phyloP scores from a whole-genome alignment of 78 protist genomes.

The Emiliania huxleyi region DNA sequence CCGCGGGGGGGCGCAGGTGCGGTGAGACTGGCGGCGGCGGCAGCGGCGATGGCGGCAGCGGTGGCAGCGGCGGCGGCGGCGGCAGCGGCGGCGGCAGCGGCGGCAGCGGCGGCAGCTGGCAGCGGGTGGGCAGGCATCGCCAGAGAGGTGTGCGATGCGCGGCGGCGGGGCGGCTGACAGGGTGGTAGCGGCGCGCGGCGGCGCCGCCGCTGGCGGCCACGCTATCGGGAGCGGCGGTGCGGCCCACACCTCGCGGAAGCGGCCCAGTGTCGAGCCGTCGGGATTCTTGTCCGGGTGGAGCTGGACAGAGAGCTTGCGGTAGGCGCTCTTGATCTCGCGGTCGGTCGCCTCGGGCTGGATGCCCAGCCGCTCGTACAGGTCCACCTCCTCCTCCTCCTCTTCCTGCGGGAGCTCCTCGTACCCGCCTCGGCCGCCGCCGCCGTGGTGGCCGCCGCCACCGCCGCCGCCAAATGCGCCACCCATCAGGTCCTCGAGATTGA shows the following conservation, averaged over 20 bases:
- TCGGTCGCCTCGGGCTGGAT: slow-evolving; percentile 64
- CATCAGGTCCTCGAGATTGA: slow-evolving; percentile 10
- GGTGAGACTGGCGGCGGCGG: too few species aligned
- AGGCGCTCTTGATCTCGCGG: slow-evolving; percentile 75
- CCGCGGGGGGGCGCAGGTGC: too few species aligned
- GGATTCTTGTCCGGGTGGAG: slow-evolving; percentile 87
- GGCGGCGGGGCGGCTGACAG: too few species aligned
- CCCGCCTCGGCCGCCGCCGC: neutral
- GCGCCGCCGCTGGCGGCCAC: too few species aligned
- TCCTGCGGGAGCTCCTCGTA: neutral
- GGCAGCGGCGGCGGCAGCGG: too few species aligned
- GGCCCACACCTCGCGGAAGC: neutral
- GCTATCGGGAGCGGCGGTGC: too few species aligned
- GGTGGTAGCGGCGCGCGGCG: too few species aligned
- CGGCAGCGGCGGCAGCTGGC: too few species aligned
- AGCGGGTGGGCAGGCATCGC: too few species aligned
- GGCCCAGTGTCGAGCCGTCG: slow-evolving; percentile 29
- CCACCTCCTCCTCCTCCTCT: slow-evolving; percentile 40
- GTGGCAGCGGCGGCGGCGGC: too few species aligned
- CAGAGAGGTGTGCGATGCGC: too few species aligned
- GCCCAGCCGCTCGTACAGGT: slow-evolving; percentile 72
- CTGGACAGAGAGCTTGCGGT: slow-evolving; percentile 69
- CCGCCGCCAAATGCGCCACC: neutral
- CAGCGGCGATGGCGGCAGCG: too few species aligned
- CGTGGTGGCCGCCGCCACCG: neutral